Conservation (phyloP, 768 basidiomycete genomes). For the Auricularia cornea region DNA sequence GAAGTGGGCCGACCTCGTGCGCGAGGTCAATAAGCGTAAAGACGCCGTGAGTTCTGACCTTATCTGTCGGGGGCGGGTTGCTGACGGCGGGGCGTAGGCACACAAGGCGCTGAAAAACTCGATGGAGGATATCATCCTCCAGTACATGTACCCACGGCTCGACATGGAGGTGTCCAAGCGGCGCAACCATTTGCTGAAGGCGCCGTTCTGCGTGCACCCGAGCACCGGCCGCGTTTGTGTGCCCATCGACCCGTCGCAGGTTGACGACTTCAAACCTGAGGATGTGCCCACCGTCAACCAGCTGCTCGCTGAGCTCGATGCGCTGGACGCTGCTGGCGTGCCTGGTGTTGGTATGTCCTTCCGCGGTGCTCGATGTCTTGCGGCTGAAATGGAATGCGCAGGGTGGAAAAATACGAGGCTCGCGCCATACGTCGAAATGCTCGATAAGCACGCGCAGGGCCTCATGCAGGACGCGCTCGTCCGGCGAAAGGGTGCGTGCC, state of each 20-base stretch:
- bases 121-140: slow-evolving; percentile 81
- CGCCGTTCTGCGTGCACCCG: slow-evolving; percentile 95
- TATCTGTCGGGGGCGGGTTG: too few species aligned
- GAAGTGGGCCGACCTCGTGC: slow-evolving; percentile 63
- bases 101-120: slow-evolving; percentile 22
- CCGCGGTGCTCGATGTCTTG: too few species aligned
- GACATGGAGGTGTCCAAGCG: slow-evolving; percentile 98
- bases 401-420: slow-evolving; percentile 86
- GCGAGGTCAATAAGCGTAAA: slow-evolving; percentile 8
- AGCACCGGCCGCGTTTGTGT: slow-evolving; percentile 95
- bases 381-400: too few species aligned
- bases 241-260: slow-evolving; percentile 67
- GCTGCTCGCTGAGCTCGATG: slow-evolving; percentile 73
- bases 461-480: neutral
- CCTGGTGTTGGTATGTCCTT: slow-evolving; percentile 4
- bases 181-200: slow-evolving; percentile 94
- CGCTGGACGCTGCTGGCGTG: slow-evolving; percentile 11
- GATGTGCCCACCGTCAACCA: slow-evolving; percentile 79
- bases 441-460: slow-evolving; percentile 57
- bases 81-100: neutral
- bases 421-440: slow-evolving; percentile 80
- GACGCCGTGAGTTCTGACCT: neutral
- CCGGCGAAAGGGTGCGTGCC: neutral
- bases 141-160: slow-evolving; percentile 92
- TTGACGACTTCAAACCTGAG: slow-evolving; percentile 79